Evolutionary conservation across 768 basidiomycete species (phyloP), one percentile per base, ranked within the genome.

Genomic region (Lentinula sp.): DNA sequence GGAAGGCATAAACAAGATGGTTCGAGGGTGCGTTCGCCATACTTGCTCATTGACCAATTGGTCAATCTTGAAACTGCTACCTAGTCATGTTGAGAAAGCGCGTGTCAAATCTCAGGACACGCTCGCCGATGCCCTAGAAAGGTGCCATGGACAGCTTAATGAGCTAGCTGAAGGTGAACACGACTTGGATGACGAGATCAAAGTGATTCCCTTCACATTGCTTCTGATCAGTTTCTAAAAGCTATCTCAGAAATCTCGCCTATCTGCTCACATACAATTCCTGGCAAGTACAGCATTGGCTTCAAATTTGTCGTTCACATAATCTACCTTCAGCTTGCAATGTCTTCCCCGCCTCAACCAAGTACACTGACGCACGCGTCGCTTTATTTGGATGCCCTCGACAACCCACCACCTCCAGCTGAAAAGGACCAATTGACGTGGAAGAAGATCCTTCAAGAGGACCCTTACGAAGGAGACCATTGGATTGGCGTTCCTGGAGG

Each of bases 401-500:
- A 68, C 28, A 78, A 85, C 61, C 85, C 84, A 23, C 74, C 74
- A 1, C 65, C 71, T 3, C 66, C 72, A 1, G 70, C 76, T 7
- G 66, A 76, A 1, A 71, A 76, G 6, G 70, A 75, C 3, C 66
- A 76, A 1, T 71, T 91, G 6, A 90, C 88, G 3, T 94, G 92
- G 92, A 76, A 79, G 62, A 80, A 84, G n/a, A 93, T 94, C 55
- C 78, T 93, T 15, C 81, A 81, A 1, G 91, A 91, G 66, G 91
- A 93, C 60, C 89, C 91, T 3, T 89, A 91, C 63, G 88, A 93
- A 70, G 92, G 89, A 15, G 85, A 93, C 63, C 91, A 93, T 66
- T 93, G 91, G 91, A 82, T 89, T 67, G 88, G 88, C 1, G 82
- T 82, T n/a, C 83, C 83, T 63, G 86, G 78, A 7, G 61, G 78